Evolutionary conservation across 495 filamentous ascomycete genomes (phyloP).

Genomic region (Podospora comata): DNA sequence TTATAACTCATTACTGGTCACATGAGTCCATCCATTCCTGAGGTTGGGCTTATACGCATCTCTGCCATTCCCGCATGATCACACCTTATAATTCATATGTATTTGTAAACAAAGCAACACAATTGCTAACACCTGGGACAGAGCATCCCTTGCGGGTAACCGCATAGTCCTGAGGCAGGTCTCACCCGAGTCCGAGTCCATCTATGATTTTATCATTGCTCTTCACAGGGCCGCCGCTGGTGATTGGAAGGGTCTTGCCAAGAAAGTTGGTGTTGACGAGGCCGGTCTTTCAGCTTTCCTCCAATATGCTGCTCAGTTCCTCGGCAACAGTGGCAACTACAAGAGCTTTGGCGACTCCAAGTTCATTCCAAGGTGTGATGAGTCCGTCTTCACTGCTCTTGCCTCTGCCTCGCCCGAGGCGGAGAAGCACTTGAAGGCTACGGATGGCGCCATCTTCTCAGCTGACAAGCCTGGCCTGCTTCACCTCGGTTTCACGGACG

Average conservation of each 20-base stretch:
- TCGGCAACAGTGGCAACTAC: constrained; percentile 92
- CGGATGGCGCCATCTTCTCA: constrained; percentile 72
- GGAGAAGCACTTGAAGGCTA: constrained; percentile 62
- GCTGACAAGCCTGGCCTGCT: constrained; percentile 63
- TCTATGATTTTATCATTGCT: constrained; percentile 86
- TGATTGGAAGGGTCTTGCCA: constrained; percentile 70
- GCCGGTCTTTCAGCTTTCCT: constrained; percentile 72
- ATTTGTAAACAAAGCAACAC: not conserved
- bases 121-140: constrained; percentile 28
- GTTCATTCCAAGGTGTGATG: constrained; percentile 76
- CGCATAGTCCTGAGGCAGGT: constrained; percentile 84
- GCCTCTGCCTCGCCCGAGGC: constrained; percentile 59
- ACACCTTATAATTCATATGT: not conserved
- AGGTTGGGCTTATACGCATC: not conserved
- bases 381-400: constrained; percentile 66
- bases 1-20: not conserved
- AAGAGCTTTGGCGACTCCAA: constrained; percentile 95
- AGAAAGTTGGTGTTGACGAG: constrained; percentile 65
- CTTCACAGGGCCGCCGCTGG: constrained; percentile 71
- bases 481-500: constrained; percentile 80
- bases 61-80: not conserved
- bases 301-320: constrained; percentile 82
- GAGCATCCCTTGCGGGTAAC: constrained; percentile 79
- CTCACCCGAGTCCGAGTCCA: constrained; percentile 83
- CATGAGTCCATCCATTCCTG: not conserved